Conservation (phyloP, 2,329 filamentous ascomycete species). For the Fusarium newnesense region DNA sequence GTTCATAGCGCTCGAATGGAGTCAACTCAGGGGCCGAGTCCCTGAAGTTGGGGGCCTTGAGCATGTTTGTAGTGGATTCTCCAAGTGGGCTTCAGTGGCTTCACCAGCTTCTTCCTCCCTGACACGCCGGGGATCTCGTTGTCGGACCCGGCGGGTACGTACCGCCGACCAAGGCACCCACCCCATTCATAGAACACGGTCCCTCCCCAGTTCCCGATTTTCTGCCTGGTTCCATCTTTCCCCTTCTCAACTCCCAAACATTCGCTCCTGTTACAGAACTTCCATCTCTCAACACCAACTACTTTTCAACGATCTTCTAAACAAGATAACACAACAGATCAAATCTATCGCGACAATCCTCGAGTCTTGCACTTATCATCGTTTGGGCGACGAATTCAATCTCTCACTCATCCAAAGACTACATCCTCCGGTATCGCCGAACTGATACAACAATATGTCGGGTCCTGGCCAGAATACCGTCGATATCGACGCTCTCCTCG, state of each 20-base stretch:
- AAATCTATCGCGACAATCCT: not conserved
- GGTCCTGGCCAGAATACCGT: constrained; percentile 58
- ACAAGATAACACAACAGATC: not conserved
- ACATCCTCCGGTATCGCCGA: constrained; percentile 24
- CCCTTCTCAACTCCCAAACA: constrained; percentile 38
- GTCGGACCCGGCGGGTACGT: constrained; percentile 32
- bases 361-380: not conserved
- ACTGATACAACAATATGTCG: constrained; percentile 48
- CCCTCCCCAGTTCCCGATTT: constrained; percentile 43
- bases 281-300: constrained; percentile 25
- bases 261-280: constrained; percentile 26
- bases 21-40: constrained; percentile 9
- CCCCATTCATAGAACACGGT: constrained; percentile 49
- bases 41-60: constrained; percentile 31
- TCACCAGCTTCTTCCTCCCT: constrained; percentile 16
- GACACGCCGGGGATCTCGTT: constrained; percentile 24
- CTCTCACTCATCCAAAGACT: constrained; percentile 1
- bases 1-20: constrained; percentile 15
- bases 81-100: constrained; percentile 33
- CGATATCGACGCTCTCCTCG: constrained; percentile 67
- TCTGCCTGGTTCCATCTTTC: constrained; percentile 42
- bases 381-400: constrained; percentile 11
- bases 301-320: constrained; percentile 3
- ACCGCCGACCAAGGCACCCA: constrained; percentile 43
- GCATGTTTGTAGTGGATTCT: constrained; percentile 36